These are phyloP conservation scores for Chrysanthemum seticuspe DNA, from an alignment of 129 eudicot genomes.

Conservation along the genomic window DNA sequence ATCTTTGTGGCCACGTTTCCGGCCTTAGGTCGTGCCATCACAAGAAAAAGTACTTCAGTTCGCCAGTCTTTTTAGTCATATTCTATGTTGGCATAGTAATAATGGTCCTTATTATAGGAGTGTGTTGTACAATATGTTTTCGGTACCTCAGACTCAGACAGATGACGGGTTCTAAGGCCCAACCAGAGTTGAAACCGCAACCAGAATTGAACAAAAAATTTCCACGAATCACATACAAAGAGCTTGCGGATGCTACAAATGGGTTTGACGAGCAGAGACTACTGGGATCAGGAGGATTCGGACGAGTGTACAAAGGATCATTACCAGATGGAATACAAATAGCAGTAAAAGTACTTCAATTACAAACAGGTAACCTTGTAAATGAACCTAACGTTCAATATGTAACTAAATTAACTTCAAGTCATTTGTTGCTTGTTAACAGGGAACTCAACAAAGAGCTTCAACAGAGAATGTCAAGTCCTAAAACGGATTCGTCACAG, in stretches of 20 bases:
- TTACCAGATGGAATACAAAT: slow-evolving; percentile 49
- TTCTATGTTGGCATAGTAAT: slow-evolving; percentile 36
- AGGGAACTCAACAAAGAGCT: slow-evolving; percentile 53
- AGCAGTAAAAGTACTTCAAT: slow-evolving; percentile 60
- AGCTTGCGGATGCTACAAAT: slow-evolving; percentile 51
- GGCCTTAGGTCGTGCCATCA: slow-evolving; percentile 39
- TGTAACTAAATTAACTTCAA: no score
- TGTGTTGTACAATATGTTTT: slow-evolving; percentile 42
- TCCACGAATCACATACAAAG: slow-evolving; percentile 55
- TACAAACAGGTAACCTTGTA: slow-evolving; percentile 39
- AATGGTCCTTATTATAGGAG: slow-evolving; percentile 21
- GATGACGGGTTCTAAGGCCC: slow-evolving; percentile 7
- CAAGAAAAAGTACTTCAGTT: slow-evolving; percentile 29
- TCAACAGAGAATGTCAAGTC: slow-evolving; percentile 65
- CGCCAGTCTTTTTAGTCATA: slow-evolving; percentile 27
- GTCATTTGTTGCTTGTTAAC: no score
- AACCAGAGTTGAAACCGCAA: slow-evolving; percentile 17
- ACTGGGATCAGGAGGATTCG: slow-evolving; percentile 57
- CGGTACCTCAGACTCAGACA: slow-evolving; percentile 26
- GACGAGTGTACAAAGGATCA: slow-evolving; percentile 51
- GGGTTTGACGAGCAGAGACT: slow-evolving; percentile 47
- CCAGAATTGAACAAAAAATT: slow-evolving; percentile 41
- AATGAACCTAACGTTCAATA: no score
- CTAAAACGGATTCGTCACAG: slow-evolving; percentile 52
- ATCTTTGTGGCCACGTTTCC: slow-evolving; percentile 42